These are phyloP conservation scores for Stephanodiscus minutulus DNA, from an alignment of 108 stramenopile species.

Conservation along the genomic window DNA sequence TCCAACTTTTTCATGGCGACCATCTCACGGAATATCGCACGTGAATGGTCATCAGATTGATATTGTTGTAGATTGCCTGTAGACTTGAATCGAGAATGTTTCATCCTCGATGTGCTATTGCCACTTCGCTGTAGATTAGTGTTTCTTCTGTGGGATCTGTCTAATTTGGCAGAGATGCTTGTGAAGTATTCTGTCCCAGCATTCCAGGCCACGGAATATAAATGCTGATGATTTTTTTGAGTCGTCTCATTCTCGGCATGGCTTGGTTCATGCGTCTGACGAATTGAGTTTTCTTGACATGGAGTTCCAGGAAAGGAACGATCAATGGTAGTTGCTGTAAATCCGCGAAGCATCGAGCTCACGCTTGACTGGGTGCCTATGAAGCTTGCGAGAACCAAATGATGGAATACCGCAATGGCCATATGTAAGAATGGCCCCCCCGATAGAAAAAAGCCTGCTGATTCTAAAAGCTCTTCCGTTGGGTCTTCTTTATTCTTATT, in stretches of 20 bases:
- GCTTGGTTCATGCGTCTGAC: background rate
- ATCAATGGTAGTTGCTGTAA: background rate
- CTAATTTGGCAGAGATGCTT: conserved; percentile 35
- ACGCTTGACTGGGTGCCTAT: conserved; percentile 17
- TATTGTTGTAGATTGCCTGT: conserved; percentile 24
- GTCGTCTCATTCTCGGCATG: background rate
- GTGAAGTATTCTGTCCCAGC: conserved; percentile 45
- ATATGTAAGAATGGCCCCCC: conserved; percentile 50
- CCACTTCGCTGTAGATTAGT: background rate
- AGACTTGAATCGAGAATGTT: conserved; percentile 32
- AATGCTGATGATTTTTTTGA: conserved; percentile 1
- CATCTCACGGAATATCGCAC: conserved; percentile 25
- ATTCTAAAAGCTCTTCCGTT: conserved; percentile 70
- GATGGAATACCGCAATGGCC: conserved; percentile 33
- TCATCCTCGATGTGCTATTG: background rate
- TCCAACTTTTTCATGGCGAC: conserved; percentile 59
- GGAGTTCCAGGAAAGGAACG: background rate
- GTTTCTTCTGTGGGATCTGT: background rate
- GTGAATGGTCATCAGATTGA: conserved; percentile 13
- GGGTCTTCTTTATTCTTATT: conserved; percentile 19
- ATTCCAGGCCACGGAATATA: conserved; percentile 47
- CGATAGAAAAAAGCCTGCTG: conserved; percentile 55
- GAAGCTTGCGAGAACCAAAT: conserved; percentile 26
- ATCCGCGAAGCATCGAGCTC: background rate
- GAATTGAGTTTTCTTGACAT: background rate